Percentiles rank a stretch among this genome's conserved stretches.
Evolutionary conservation across 2,329 filamentous ascomycete species (phyloP).

Genomic region (Ophiostoma triangulosporum): DNA sequence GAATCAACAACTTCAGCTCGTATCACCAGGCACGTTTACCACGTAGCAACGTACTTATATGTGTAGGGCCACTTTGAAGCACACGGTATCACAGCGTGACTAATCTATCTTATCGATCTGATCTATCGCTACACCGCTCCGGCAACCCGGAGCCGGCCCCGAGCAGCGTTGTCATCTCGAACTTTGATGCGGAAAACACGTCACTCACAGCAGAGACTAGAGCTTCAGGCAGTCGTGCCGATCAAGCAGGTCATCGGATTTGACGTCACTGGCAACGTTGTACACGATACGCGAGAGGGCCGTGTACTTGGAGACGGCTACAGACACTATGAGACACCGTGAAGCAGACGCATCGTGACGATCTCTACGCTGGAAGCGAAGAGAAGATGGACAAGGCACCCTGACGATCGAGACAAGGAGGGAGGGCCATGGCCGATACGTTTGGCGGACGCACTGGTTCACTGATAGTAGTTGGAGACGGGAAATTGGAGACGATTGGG

Average conservation of each 20-base stretch:
- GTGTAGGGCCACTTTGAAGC: too few species aligned
- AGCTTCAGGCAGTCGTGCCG: slow-evolving; percentile 31
- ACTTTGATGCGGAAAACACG: too few species aligned
- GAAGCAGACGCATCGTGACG: not conserved
- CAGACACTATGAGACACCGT: slow-evolving; percentile 20
- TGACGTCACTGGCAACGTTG: slow-evolving; percentile 35
- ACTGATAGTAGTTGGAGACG: not conserved
- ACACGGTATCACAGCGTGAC: too few species aligned
- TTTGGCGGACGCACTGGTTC: not conserved
- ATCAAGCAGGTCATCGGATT: slow-evolving; percentile 34
- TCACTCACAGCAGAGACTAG: slow-evolving; percentile 35
- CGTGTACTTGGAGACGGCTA: slow-evolving; percentile 30
- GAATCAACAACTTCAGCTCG: too few species aligned
- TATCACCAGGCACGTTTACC: too few species aligned
- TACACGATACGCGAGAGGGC: slow-evolving; percentile 31
- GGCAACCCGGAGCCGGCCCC: too few species aligned
- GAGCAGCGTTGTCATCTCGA: too few species aligned
- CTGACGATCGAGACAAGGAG: slow-evolving; percentile 13
- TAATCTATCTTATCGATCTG: too few species aligned
- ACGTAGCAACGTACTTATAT: too few species aligned
- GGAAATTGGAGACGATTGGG: too few species aligned
- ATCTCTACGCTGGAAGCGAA: not conserved
- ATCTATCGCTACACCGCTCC: too few species aligned
- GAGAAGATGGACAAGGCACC: slow-evolving; percentile 20
- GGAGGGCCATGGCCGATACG: slow-evolving; percentile 2